Conservation (phyloP, 1,284 basidiomycete genomes). For the Ustilago hordei region DNA sequence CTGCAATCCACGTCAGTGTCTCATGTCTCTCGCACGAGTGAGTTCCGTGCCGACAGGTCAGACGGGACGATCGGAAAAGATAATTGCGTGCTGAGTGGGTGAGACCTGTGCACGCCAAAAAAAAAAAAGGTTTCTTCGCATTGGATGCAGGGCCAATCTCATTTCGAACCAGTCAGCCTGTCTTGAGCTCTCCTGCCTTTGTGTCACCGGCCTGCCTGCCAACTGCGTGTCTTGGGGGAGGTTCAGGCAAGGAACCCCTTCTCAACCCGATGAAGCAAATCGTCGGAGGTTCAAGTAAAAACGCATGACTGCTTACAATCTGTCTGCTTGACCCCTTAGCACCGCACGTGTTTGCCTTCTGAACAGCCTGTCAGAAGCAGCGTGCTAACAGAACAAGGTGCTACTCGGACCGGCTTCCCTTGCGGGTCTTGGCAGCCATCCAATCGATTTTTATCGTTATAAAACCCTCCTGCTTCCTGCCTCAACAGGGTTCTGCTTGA, state of each 20-base stretch:
- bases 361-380: no score
- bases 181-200: background rate
- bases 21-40: no score
- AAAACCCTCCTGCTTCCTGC: background rate
- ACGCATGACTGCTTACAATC: no score
- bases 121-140: background rate
- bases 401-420: background rate
- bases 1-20: no score
- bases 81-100: background rate
- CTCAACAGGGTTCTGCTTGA: background rate
- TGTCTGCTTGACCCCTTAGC: no score
- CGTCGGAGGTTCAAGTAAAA: no score
- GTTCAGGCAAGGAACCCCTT: no score
- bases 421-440: background rate
- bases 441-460: background rate
- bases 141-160: conserved; percentile 3
- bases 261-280: no score
- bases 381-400: no score
- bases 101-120: background rate
- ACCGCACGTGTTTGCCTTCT: no score
- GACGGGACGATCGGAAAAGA: no score
- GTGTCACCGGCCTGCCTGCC: background rate
- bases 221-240: background rate
- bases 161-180: background rate
- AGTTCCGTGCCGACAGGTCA: no score